Percentiles rank a stretch among this genome's conserved stretches.
Evolutionary conservation across 177 flowering plant genomes (phyloP).

Genomic region (Vitis hybrid): DNA sequence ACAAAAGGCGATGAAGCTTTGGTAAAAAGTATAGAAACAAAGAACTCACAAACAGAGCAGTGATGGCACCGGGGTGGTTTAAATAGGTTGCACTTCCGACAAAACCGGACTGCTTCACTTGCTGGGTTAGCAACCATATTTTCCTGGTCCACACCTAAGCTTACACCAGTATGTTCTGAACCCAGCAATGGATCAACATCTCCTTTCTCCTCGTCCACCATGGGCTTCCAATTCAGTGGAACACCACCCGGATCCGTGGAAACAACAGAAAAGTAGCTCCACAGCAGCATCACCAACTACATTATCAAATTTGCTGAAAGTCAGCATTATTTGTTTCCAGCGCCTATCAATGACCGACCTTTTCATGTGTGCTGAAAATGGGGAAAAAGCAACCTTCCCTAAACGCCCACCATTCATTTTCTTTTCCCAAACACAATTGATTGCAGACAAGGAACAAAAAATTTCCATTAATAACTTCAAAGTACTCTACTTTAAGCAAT

Average conservation of each 20-base stretch:
- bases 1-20: neutral
- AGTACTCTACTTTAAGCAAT: no score
- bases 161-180: conserved; percentile 27
- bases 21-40: neutral
- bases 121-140: conserved; percentile 23
- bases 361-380: no score
- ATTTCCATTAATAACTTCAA: no score
- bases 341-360: no score
- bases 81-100: conserved; percentile 78
- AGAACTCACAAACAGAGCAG: conserved; percentile 88
- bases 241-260: conserved; percentile 66
- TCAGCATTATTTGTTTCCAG: no score
- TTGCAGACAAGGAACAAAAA: no score
- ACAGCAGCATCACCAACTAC: conserved; percentile 68
- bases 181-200: conserved; percentile 53
- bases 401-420: no score
- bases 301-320: conserved; percentile 9
- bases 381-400: no score
- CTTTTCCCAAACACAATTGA: no score
- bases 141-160: neutral
- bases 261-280: conserved; percentile 65
- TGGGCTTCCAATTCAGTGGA: conserved; percentile 72
- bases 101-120: conserved; percentile 47
- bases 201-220: conserved; percentile 69
- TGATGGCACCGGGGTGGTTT: conserved; percentile 96